Percentiles rank a stretch among this genome's conserved stretches.
phyloP scores from a whole-genome alignment of 495 filamentous ascomycete genomes.

The Paragyromitra xinjiangensis region DNA sequence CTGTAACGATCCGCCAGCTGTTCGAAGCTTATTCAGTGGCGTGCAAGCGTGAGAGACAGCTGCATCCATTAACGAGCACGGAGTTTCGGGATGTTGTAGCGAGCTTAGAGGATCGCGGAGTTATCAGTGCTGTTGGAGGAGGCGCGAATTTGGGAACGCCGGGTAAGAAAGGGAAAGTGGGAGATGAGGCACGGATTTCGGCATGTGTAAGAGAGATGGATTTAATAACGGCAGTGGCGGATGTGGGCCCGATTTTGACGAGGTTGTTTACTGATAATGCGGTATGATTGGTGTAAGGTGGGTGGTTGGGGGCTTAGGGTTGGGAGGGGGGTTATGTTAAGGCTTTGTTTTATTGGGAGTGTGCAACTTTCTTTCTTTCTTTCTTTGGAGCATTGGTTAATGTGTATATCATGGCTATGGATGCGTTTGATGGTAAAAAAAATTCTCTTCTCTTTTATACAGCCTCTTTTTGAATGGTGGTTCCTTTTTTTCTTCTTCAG shows the following conservation, averaged over 20 bases:
- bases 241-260: conserved; percentile 64
- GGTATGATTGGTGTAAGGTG: not conserved
- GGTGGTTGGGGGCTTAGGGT: not conserved
- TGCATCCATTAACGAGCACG: conserved; percentile 84
- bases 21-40: conserved; percentile 81
- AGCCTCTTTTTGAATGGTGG: not conserved
- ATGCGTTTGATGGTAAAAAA: not conserved
- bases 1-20: conserved; percentile 76
- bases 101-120: conserved; percentile 83
- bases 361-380: not conserved
- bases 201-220: conserved; percentile 82
- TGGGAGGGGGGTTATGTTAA: not conserved
- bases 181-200: conserved; percentile 75
- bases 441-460: not conserved
- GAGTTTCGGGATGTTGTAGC: conserved; percentile 96
- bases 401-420: not conserved
- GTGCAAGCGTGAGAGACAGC: conserved; percentile 81
- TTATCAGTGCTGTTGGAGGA: conserved; percentile 70
- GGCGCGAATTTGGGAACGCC: conserved; percentile 64
- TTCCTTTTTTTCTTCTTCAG: not conserved
- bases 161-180: conserved; percentile 66
- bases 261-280: conserved; percentile 42
- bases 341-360: not conserved
- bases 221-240: conserved; percentile 74
- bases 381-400: not conserved